Conservation (phyloP, 2,329 filamentous ascomycete species). For the Aspergillus sergii region DNA sequence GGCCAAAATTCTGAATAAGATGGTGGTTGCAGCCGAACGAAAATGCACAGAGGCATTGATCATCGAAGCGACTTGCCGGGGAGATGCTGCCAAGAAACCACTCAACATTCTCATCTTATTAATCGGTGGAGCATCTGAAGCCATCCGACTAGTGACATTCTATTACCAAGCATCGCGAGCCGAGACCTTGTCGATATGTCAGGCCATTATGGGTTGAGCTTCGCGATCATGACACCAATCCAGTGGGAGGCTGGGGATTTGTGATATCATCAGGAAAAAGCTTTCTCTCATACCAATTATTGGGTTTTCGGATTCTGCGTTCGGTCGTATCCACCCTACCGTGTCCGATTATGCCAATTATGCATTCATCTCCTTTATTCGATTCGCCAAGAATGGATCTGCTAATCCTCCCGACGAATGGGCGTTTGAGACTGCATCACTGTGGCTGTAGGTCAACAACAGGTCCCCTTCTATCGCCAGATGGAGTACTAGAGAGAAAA, state of each 20-base stretch:
- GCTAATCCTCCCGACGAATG: constrained; percentile 8
- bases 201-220: neutral
- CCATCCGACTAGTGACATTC: neutral
- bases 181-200: constrained; percentile 2
- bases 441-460: neutral
- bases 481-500: neutral
- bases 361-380: neutral
- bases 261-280: neutral
- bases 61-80: neutral
- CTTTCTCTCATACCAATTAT: neutral
- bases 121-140: constrained; percentile 2
- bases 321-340: neutral
- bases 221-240: neutral
- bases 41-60: neutral
- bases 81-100: constrained; percentile 1
- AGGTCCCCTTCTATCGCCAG: neutral
- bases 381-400: constrained; percentile 17
- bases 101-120: neutral
- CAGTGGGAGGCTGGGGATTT: neutral
- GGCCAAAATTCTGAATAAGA: constrained; percentile 1
- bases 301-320: neutral
- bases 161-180: constrained; percentile 3
- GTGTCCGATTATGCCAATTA: neutral
- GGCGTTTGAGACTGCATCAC: constrained; percentile 3
- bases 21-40: neutral